Evolutionary conservation across 257 asterid genomes (phyloP).

Genomic region (Lycium ferocissimum): DNA sequence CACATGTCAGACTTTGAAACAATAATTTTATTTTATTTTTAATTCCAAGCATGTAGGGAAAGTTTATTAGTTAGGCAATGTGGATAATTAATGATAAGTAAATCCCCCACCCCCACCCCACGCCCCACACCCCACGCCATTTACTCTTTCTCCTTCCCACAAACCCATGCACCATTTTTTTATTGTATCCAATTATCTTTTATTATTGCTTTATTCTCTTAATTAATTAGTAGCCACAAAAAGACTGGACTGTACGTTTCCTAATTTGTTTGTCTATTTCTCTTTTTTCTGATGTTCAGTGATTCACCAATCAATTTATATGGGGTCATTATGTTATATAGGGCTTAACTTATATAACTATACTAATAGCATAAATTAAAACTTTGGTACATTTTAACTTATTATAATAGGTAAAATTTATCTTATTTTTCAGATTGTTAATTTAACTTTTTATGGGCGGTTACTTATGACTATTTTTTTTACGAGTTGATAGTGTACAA

Average conservation of each 20-base stretch:
- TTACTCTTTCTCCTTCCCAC: neutral
- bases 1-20: neutral
- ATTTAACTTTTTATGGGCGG: too few species aligned
- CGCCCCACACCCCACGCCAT: too few species aligned
- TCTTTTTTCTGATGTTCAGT: neutral
- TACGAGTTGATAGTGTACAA: too few species aligned
- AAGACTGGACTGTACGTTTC: neutral
- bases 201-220: neutral
- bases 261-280: neutral
- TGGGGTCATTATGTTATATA: neutral
- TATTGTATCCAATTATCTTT: neutral
- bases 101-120: neutral
- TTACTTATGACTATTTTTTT: too few species aligned
- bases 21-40: neutral
- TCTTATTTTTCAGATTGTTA: too few species aligned
- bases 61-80: conserved; percentile 31
- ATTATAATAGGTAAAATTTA: too few species aligned
- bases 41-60: conserved; percentile 26
- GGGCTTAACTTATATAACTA: neutral
- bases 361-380: too few species aligned
- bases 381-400: too few species aligned
- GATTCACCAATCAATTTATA: conserved; percentile 4
- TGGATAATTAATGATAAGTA: conserved; percentile 32
- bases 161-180: neutral
- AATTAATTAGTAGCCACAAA: neutral